Percentiles rank a stretch among this genome's conserved stretches.
Conservation (phyloP, 1,284 basidiomycete species). For the Rhodotorula sp. region DNA sequence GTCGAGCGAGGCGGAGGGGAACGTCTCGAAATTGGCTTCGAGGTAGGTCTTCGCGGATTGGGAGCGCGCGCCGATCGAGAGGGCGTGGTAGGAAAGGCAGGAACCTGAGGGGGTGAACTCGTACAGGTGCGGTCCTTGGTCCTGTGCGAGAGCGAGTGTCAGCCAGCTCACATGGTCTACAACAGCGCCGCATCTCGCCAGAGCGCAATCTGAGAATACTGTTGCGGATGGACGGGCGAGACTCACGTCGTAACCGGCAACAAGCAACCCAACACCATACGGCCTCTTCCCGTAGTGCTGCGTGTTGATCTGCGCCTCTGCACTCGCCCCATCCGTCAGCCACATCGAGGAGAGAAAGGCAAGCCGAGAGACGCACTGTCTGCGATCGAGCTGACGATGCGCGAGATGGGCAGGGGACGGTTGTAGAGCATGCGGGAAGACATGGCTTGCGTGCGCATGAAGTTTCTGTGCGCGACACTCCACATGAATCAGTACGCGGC, state of each 20-base stretch:
- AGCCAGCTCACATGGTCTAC: background rate
- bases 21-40: constrained; percentile 87
- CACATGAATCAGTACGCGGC: too few relatives aligned
- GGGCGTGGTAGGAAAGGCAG: constrained; percentile 96
- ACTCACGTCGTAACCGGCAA: constrained; percentile 81
- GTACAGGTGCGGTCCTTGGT: constrained; percentile 83
- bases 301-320: constrained; percentile 92
- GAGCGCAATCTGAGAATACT: too few relatives aligned
- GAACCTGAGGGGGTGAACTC: constrained; percentile 98
- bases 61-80: constrained; percentile 95
- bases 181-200: too few relatives aligned
- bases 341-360: background rate
- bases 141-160: background rate
- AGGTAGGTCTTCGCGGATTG: constrained; percentile 99
- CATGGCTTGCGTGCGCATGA: constrained; percentile 99
- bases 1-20: constrained; percentile 73
- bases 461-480: constrained; percentile 64
- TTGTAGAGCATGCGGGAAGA: constrained; percentile 91
- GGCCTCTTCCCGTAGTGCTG: constrained; percentile 97
- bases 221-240: too few relatives aligned
- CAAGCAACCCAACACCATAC: constrained; percentile 98
- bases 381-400: constrained; percentile 88
- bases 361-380: constrained; percentile 62
- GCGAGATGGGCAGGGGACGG: constrained; percentile 87
- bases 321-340: constrained; percentile 52